These are phyloP conservation scores for Mycena capillaripes DNA, from an alignment of 768 basidiomycete species.

Conservation along the genomic window DNA sequence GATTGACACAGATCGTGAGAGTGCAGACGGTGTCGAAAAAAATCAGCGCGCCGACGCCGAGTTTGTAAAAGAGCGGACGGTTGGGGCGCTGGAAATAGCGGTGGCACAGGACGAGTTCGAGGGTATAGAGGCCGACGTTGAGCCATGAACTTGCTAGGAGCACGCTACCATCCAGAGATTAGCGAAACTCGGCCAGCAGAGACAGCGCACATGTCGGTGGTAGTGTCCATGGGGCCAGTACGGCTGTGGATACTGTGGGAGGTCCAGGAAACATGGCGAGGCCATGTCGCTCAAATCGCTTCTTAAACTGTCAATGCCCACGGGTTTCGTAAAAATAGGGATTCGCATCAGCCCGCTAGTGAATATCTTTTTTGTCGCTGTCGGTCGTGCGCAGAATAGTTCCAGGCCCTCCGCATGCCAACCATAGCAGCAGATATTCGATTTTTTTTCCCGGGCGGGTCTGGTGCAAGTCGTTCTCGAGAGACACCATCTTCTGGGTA, in stretches of 20 bases:
- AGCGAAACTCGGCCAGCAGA: neutral
- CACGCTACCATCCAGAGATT: neutral
- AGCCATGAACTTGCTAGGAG: neutral
- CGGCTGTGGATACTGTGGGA: neutral
- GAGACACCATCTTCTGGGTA: neutral
- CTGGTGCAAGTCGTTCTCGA: neutral
- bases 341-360: neutral
- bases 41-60: neutral
- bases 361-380: too few relatives aligned
- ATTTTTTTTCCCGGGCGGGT: too few relatives aligned
- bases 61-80: neutral
- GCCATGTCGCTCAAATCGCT: neutral
- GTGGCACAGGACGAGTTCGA: neutral
- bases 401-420: neutral
- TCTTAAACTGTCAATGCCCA: neutral
- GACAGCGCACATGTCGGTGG: neutral
- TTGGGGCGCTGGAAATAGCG: neutral
- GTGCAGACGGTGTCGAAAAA: neutral
- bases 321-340: neutral
- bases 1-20: conserved; percentile 1
- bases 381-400: neutral
- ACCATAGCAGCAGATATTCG: neutral
- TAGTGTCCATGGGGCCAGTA: neutral
- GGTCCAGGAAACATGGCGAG: neutral
- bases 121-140: neutral